Conservation (phyloP, 1,284 basidiomycete species). For the Trametes hirsuta region DNA sequence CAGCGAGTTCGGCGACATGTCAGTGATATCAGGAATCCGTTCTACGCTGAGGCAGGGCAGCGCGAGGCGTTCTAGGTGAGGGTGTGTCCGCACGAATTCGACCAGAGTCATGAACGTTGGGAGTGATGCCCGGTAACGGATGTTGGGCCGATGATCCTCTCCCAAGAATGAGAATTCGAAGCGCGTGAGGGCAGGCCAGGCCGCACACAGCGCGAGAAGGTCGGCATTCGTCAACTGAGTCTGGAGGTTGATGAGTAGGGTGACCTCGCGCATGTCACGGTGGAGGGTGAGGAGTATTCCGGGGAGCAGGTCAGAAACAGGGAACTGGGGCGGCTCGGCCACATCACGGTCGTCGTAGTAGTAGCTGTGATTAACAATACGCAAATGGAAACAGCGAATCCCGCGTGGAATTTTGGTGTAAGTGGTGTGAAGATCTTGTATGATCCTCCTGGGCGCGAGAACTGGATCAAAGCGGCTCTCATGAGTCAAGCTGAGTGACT, state of each 20-base stretch:
- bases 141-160: neutral
- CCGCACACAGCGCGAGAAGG: neutral
- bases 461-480: neutral
- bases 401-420: neutral
- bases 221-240: neutral
- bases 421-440: neutral
- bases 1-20: too few species aligned
- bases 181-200: neutral
- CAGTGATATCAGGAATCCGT: neutral
- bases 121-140: neutral
- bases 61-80: neutral
- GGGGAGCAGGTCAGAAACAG: too few species aligned
- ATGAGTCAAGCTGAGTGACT: neutral
- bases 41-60: neutral
- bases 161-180: neutral
- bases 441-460: neutral
- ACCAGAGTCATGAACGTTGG: neutral
- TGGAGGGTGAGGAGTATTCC: neutral
- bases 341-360: neutral
- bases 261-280: neutral
- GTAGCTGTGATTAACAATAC: neutral
- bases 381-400: neutral
- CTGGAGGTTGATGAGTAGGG: neutral
- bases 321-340: neutral
- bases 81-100: neutral